These are phyloP conservation scores for Cucurbita maxima DNA, from an alignment of 306 rosid species.

Conservation along the genomic window DNA sequence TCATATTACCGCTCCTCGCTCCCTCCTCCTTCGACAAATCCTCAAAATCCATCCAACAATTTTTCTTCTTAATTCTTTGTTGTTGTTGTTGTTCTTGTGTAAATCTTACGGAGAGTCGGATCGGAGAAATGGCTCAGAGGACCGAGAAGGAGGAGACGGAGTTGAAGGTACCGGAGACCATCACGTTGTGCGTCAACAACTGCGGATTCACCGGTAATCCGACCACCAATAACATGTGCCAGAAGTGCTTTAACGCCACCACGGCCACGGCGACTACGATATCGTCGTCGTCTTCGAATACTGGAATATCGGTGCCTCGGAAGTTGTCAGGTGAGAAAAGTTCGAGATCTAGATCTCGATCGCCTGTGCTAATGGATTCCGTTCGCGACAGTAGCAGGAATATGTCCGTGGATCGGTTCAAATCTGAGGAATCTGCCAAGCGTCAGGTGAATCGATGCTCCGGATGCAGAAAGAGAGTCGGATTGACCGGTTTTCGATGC, in stretches of 20 bases:
- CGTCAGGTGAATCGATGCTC: conserved; percentile 72
- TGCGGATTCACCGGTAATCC: conserved; percentile 80
- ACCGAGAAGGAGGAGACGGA: conserved; percentile 82
- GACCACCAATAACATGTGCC: conserved; percentile 82
- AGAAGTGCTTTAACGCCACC: conserved; percentile 57
- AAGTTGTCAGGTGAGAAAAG: conserved; percentile 31
- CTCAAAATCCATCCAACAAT: conserved; percentile 3
- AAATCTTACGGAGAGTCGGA: background rate
- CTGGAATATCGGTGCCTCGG: conserved; percentile 14
- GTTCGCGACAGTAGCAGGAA: conserved; percentile 16
- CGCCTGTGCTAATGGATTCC: conserved; percentile 13
- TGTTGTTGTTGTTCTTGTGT: background rate
- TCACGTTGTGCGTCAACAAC: conserved; percentile 59
- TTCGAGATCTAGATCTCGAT: conserved; percentile 29
- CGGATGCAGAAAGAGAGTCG: conserved; percentile 67
- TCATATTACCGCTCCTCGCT: conserved; percentile 10
- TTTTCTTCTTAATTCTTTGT: background rate
- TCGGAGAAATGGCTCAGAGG: conserved; percentile 52
- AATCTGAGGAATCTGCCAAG: conserved; percentile 28
- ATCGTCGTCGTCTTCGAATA: background rate
- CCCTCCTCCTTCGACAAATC: background rate
- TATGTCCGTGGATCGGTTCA: conserved; percentile 4
- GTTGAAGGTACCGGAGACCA: conserved; percentile 58
- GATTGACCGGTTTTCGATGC: conserved; percentile 80
- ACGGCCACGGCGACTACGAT: conserved; percentile 8